These are phyloP conservation scores for Chionographis japonica DNA, from an alignment of 106 monocot species.

Conservation along the genomic window DNA sequence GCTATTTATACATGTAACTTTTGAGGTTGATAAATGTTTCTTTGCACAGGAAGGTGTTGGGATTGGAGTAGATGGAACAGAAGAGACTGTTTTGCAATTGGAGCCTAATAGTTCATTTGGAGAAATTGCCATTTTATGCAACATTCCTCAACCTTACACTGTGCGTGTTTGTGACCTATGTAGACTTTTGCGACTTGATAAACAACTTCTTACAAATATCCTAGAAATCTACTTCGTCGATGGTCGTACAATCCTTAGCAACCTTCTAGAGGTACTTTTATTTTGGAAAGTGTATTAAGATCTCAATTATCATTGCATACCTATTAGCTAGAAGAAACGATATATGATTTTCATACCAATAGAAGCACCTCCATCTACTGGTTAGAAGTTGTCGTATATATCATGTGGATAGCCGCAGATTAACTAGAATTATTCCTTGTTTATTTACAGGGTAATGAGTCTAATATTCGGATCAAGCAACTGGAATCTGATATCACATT, in stretches of 20 bases:
- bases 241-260: conserved; percentile 61
- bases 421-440: neutral
- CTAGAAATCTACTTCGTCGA: conserved; percentile 84
- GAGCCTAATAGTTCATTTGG: conserved; percentile 67
- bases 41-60: conserved; percentile 63
- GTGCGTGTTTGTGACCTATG: conserved; percentile 70
- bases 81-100: conserved; percentile 49
- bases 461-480: conserved; percentile 50
- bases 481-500: conserved; percentile 78
- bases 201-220: conserved; percentile 67
- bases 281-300: neutral
- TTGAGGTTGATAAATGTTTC: neutral
- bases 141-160: conserved; percentile 87
- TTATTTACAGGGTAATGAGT: conserved; percentile 39
- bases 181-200: conserved; percentile 74
- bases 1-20: neutral
- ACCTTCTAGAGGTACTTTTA: conserved; percentile 63
- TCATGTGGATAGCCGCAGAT: neutral
- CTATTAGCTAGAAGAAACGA: no score
- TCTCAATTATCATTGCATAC: neutral
- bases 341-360: no score
- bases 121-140: conserved; percentile 85
- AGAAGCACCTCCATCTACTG: neutral
- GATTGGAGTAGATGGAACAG: conserved; percentile 72
- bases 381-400: no score